Conservation (phyloP, 495 filamentous ascomycete genomes). For the Neurospora sp. region DNA sequence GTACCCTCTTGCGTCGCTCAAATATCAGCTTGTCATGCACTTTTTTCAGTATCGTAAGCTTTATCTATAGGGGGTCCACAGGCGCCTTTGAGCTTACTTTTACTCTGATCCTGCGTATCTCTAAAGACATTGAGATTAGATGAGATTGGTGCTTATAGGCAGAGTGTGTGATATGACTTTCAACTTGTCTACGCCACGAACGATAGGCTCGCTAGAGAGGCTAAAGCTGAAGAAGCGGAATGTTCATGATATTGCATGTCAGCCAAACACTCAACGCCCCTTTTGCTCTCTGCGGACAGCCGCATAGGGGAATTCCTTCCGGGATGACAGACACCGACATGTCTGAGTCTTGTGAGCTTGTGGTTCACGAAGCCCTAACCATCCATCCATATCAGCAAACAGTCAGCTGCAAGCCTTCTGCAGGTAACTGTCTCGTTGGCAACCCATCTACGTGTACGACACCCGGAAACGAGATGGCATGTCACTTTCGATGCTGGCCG, state of each 20-base stretch:
- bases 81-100: not conserved
- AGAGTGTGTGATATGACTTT: not conserved
- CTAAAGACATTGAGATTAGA: not conserved
- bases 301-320: not conserved
- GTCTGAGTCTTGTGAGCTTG: not conserved
- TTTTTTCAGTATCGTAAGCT: not conserved
- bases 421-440: not conserved
- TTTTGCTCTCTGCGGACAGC: not conserved
- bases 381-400: not conserved
- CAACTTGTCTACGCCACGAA: not conserved
- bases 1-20: not conserved
- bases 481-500: not conserved
- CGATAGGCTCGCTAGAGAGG: not conserved
- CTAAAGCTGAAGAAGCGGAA: not conserved
- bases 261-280: not conserved
- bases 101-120: not conserved
- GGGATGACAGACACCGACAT: not conserved
- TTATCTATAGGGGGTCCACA: not conserved
- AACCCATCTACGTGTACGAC: not conserved
- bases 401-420: not conserved
- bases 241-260: not conserved
- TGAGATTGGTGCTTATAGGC: not conserved
- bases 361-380: not conserved
- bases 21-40: not conserved
- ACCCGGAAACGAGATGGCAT: not conserved